Conservation (phyloP, 129 eudicot genomes). For the Dittrichia graveolens region DNA sequence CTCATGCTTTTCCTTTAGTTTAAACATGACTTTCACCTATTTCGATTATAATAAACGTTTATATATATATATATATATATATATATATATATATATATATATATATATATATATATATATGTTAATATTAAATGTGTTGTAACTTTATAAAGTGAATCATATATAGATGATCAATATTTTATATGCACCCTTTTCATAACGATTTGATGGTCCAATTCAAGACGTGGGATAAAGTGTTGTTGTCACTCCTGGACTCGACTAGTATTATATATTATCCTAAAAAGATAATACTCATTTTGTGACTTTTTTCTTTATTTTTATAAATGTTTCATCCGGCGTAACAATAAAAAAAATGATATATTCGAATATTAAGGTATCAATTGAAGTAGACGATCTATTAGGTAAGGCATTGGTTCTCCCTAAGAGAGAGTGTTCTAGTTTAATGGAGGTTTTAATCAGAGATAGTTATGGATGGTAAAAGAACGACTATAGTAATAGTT, state of each 20-base stretch:
- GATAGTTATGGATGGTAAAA: too few relatives aligned
- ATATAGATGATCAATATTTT: conserved; percentile 19
- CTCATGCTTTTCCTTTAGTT: not conserved
- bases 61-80: not conserved
- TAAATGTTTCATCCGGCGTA: not conserved
- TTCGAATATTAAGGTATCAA: not conserved
- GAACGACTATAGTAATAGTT: too few relatives aligned
- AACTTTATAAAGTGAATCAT: conserved; percentile 24
- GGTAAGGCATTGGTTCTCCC: too few relatives aligned
- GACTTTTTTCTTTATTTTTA: conserved; percentile 24
- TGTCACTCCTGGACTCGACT: conserved; percentile 31
- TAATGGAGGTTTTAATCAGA: too few relatives aligned
- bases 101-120: not conserved
- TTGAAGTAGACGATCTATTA: not conserved
- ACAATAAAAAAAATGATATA: not conserved
- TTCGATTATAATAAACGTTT: not conserved
- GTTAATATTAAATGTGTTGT: not conserved
- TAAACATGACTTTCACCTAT: not conserved
- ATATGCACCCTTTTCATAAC: conserved; percentile 30
- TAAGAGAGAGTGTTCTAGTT: too few relatives aligned
- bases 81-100: not conserved
- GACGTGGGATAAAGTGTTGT: conserved; percentile 35
- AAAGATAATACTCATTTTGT: conserved; percentile 22
- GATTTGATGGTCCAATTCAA: conserved; percentile 35
- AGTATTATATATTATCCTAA: conserved; percentile 33